Base-by-base conservation (phyloP, 306 rosid genomes). In the Sicyos baderoa region DNA sequence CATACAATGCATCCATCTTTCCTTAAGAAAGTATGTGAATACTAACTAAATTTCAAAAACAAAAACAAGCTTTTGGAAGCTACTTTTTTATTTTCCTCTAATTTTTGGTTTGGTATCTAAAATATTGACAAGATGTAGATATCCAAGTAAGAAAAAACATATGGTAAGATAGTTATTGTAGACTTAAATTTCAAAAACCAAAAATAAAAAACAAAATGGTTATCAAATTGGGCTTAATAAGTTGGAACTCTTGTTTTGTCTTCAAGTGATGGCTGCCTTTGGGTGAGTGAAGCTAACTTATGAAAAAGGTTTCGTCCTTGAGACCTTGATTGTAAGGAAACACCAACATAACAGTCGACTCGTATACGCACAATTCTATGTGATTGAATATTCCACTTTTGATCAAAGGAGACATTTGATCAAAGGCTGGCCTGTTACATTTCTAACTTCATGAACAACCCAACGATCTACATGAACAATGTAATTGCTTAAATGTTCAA, bases 401-500 rank as follows among this genome's bases (percentile, higher is more conserved):
- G 37, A 22, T 55, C 27, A 25, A 57, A 21, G 35, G 15, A 5
- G 29, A 54, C 29, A 54, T 55, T 55, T 55, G 35, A 22, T 21
- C 63, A 12, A 23, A 57, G 63, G 15, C 29, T 23, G 40, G 17
- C 17, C 14, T 23, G 15, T 53, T 6, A 57, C 32, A 57, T 14
- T 27, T 27, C 44, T 57, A 25, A 57, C 64, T 57, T 57, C 40
- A 27, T 2, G 64, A 57, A 27, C n/a, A 57, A 27, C 42, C 17
- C 42, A 25, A 25, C 7, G 27, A 57, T 27, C 15, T 57, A 22
- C 1, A 25, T 25, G 44, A 14, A 54, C 29, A 25, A 14, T 57
- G n/a, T 57, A 57, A 57, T 57, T 57, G 12, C 18, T 27, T 23
- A 56, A 55, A 56, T 56, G 62, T 56, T 16, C 62, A 23, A 56